These are phyloP conservation scores for Chalciporus piperatus DNA, from an alignment of 768 basidiomycete genomes.

Conservation along the genomic window DNA sequence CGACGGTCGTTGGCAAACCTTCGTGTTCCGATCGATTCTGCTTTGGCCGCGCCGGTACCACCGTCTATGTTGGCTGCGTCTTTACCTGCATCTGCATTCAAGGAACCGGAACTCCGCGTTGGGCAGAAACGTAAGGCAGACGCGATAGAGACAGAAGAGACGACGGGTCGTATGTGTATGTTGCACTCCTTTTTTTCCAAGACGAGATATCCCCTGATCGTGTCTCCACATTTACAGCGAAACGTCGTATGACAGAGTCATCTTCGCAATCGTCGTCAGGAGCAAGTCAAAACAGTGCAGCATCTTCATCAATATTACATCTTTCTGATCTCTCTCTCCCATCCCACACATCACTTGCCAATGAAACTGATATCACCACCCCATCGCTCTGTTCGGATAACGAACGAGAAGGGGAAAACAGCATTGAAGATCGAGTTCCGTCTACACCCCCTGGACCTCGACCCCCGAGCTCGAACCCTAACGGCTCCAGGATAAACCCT, in stretches of 20 bases:
- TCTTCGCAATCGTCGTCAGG: slow-evolving; percentile 29
- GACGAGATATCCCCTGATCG: slow-evolving; percentile 1
- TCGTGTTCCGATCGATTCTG: slow-evolving; percentile 24
- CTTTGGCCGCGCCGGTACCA: slow-evolving; percentile 20
- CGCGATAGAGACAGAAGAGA: slow-evolving; percentile 21
- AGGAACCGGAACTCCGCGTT: slow-evolving; percentile 6
- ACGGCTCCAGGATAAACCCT: neutral
- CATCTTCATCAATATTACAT: slow-evolving; percentile 23
- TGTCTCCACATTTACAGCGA: slow-evolving; percentile 28
- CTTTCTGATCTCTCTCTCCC: slow-evolving; percentile 22
- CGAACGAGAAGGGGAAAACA: slow-evolving; percentile 46
- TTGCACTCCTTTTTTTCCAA: neutral
- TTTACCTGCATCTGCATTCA: neutral
- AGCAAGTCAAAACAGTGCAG: neutral
- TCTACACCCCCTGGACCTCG: slow-evolving; percentile 51
- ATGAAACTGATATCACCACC: slow-evolving; percentile 47
- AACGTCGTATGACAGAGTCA: slow-evolving; percentile 36
- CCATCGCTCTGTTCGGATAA: slow-evolving; percentile 78
- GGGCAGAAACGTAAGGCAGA: slow-evolving; percentile 34
- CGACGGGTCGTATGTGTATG: slow-evolving; percentile 35
- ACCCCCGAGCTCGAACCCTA: neutral
- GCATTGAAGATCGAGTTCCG: slow-evolving; percentile 44
- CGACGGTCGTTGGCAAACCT: slow-evolving; percentile 27
- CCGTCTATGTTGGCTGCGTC: neutral
- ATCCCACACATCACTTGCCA: slow-evolving; percentile 28